phyloP scores from a whole-genome alignment of 78 protist genomes.

The slime mould (Dictyostelium discoideum) region dicty_2.7 NC_007089.4:6166501-6167000 shows the following conservation, averaged over 20 bases:
- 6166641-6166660: background rate
- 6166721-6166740: no score
- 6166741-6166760: background rate
- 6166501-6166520: background rate
- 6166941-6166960: background rate
- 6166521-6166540: background rate
- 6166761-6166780: background rate
- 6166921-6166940: background rate
- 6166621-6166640: background rate
- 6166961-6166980: background rate
- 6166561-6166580: background rate
- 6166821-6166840: background rate
- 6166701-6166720: background rate
- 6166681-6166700: background rate
- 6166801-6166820: background rate
- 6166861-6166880: background rate
- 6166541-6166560: background rate
- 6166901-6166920: background rate
- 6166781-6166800: background rate
- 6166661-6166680: background rate
- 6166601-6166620: background rate
- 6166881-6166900: background rate
- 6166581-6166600: background rate
- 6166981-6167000: background rate
- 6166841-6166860: constrained; percentile 12